These are phyloP conservation scores for Plantago elongata DNA, from an alignment of 257 asterid genomes.

Conservation along the genomic window DNA sequence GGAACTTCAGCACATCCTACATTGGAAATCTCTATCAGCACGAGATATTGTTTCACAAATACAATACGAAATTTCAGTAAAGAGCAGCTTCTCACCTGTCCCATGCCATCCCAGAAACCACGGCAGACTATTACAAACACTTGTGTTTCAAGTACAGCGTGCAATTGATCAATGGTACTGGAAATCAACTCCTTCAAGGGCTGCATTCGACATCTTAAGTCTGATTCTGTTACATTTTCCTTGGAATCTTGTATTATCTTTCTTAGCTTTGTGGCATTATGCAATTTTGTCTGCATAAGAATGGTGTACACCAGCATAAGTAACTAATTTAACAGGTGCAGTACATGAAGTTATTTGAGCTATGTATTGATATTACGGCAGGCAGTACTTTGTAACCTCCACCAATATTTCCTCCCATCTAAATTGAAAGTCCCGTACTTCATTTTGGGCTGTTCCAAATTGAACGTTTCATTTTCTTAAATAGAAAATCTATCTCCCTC, in stretches of 20 bases:
- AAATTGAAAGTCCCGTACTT: too few species aligned
- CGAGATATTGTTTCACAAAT: not conserved
- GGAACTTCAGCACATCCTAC: slow-evolving; percentile 75
- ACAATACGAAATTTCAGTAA: not conserved
- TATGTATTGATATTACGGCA: too few species aligned
- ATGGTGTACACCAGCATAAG: too few species aligned
- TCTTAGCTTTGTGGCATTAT: slow-evolving; percentile 69
- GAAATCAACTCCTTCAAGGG: slow-evolving; percentile 74
- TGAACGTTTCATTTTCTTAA: too few species aligned
- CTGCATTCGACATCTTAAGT: slow-evolving; percentile 58
- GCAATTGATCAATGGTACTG: slow-evolving; percentile 53
- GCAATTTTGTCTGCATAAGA: slow-evolving; percentile 57
- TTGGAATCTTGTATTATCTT: slow-evolving; percentile 77
- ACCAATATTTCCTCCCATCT: too few species aligned
- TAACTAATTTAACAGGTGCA: too few species aligned
- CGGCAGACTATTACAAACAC: slow-evolving; percentile 70
- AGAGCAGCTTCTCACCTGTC: slow-evolving; percentile 51
- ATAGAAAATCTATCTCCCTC: too few species aligned
- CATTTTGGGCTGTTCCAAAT: too few species aligned
- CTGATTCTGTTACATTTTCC: slow-evolving; percentile 66
- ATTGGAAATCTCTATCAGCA: slow-evolving; percentile 15
- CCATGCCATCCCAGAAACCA: slow-evolving; percentile 94
- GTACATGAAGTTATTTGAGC: too few species aligned
- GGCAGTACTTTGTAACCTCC: too few species aligned
- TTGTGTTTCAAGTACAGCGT: slow-evolving; percentile 55